Evolutionary conservation across 306 rosid species (phyloP).

Genomic region (Clitoria ternatea): DNA sequence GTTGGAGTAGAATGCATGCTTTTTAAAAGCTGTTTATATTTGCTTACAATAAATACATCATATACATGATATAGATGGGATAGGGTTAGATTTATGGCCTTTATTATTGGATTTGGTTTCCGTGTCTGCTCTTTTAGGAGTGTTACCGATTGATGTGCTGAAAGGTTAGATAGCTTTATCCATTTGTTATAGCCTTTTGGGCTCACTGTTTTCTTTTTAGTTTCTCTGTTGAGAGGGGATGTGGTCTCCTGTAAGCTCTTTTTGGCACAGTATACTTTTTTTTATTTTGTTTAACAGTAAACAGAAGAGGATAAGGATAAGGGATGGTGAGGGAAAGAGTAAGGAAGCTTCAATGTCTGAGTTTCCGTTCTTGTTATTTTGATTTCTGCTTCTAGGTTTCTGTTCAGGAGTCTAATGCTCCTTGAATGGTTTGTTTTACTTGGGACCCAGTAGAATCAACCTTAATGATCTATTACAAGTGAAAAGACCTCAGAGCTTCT

Average conservation of each 20-base stretch:
- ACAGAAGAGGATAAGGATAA: not conserved
- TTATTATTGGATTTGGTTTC: not conserved
- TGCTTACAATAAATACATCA: not conserved
- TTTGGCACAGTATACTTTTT: too few relatives aligned
- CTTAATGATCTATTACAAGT: not conserved
- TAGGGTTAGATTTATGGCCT: not conserved
- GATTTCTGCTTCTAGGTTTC: not conserved
- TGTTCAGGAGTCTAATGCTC: not conserved
- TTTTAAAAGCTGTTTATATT: not conserved
- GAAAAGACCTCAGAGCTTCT: not conserved
- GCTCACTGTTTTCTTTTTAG: not conserved
- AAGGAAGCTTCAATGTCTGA: not conserved
- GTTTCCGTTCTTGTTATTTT: not conserved
- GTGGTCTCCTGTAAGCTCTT: not conserved
- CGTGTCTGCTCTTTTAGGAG: not conserved
- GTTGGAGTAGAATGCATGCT: slow-evolving; percentile 1
- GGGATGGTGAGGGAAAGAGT: not conserved
- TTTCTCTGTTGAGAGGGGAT: not conserved
- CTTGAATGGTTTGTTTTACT: not conserved
- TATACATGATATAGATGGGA: not conserved
- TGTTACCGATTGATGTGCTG: not conserved
- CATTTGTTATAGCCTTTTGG: not conserved
- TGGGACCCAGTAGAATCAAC: not conserved
- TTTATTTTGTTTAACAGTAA: not conserved
- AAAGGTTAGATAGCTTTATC: slow-evolving; percentile 9